Base-by-base conservation (phyloP, 2,329 filamentous ascomycete genomes). In the Phialemoniopsis sp. region DNA sequence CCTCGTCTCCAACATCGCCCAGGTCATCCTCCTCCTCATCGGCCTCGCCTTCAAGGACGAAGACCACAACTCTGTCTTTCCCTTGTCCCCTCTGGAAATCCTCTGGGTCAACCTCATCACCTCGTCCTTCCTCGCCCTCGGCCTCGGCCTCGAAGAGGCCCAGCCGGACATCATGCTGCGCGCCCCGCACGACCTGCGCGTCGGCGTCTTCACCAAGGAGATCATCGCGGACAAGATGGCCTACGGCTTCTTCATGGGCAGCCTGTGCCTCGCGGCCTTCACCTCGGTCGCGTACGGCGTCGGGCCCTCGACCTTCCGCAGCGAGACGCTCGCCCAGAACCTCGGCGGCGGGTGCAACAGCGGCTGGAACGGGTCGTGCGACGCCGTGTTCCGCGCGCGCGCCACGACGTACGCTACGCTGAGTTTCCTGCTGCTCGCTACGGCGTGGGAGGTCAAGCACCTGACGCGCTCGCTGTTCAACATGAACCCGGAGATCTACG, bases 71-170 rank as follows among this genome's bases (percentile, higher is more conserved):
- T 83, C 82, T 1, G 78, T 87, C 13, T 87, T 87, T 53, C 84
- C 83, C 0, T 68, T 88, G 13, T 81, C 81, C 1, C 83, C 84
- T 0, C 72, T 88, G 4, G 82, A 88, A 54, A 86, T 87, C 51
- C 73, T 88, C 26, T 88, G 84, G 84, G 81, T 85, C 46, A 88
- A 87, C 55, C 78, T 88, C 53, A 75, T 87, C 38, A 88, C 84
- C 2, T 85, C 80, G 2, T 84, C 79, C 7, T 76, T 86, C 49
- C 72, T 85, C 1, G 85, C 85, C 32, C 78, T 88, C 50, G 84
- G 84, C 38, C 71, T 89, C 0, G 85, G 84, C 6, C 77, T 87
- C 43, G 85, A 88, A 53, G 72, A 80, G 41, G 81, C 82, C 1
- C 74, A 80, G 26, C 76, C 80, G 1, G 82, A 87, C 55, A 78